Conservation (phyloP, 805 yeast genomes). For the Schwanniomyces occidentalis region DNA sequence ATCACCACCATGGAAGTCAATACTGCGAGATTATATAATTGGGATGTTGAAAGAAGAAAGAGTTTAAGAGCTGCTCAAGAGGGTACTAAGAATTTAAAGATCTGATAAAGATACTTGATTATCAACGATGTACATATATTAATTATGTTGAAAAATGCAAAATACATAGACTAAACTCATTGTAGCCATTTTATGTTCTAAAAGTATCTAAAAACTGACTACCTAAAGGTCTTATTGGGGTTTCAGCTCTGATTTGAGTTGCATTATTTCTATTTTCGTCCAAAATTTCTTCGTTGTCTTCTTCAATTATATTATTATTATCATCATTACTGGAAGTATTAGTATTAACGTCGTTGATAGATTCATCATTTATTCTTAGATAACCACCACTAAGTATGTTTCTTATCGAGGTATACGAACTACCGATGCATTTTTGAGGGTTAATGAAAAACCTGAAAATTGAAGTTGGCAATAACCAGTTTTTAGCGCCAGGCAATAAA, state of each 20-base stretch:
- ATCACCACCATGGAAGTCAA: slow-evolving; percentile 98
- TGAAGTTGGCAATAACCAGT: slow-evolving; percentile 32
- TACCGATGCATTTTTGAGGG: slow-evolving; percentile 20
- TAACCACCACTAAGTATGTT: slow-evolving; percentile 8
- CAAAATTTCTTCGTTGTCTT: slow-evolving; percentile 20
- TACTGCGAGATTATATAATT: slow-evolving; percentile 86
- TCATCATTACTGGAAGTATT: slow-evolving; percentile 3
- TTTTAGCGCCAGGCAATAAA: slow-evolving; percentile 36
- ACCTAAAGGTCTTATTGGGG: slow-evolving; percentile 62
- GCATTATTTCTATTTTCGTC: slow-evolving; percentile 29
- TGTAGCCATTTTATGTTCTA: slow-evolving; percentile 32
- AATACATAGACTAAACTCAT: not conserved
- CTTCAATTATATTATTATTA: slow-evolving; percentile 6
- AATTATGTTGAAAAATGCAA: no score
- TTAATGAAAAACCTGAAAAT: slow-evolving; percentile 27
- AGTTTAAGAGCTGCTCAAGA: slow-evolving; percentile 41
- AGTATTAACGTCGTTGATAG: slow-evolving; percentile 3
- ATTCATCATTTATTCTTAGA: slow-evolving; percentile 3
- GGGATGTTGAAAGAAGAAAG: slow-evolving; percentile 82
- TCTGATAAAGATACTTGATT: slow-evolving; percentile 6
- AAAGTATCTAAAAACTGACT: slow-evolving; percentile 62
- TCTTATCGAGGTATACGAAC: not conserved
- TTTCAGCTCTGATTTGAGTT: slow-evolving; percentile 47
- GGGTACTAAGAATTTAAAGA: slow-evolving; percentile 28
- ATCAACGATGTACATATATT: not conserved